These are phyloP conservation scores for Batkoa obscura DNA, from an alignment of 371 early-diverging fungal species.

Conservation along the genomic window DNA sequence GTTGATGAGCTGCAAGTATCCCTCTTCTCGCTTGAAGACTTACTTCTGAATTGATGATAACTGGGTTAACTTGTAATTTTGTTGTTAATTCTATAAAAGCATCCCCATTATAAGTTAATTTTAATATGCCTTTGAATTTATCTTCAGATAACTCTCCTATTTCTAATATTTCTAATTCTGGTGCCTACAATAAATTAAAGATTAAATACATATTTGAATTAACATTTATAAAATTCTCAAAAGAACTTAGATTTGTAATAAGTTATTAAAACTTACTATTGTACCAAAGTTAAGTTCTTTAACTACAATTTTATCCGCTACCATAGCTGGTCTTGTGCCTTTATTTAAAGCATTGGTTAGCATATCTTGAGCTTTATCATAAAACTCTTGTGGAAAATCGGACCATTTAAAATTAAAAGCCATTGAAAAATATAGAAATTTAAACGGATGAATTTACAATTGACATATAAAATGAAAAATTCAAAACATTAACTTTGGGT, in stretches of 20 bases:
- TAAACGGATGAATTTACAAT: too few species aligned
- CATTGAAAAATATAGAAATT: too few species aligned
- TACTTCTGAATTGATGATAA: slow-evolving; percentile 35
- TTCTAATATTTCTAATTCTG: slow-evolving; percentile 93
- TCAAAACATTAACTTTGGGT: too few species aligned
- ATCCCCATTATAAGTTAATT: slow-evolving; percentile 80
- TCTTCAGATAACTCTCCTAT: slow-evolving; percentile 84
- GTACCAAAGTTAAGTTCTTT: slow-evolving; percentile 89
- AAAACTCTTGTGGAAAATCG: slow-evolving; percentile 63
- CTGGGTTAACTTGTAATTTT: slow-evolving; percentile 82
- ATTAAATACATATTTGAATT: too few species aligned
- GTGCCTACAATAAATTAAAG: slow-evolving; percentile 42
- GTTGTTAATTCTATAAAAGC: slow-evolving; percentile 82
- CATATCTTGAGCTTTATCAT: slow-evolving; percentile 61
- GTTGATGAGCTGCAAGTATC: slow-evolving; percentile 72
- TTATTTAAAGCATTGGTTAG: slow-evolving; percentile 82
- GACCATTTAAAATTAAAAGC: slow-evolving; percentile 94
- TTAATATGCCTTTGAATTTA: slow-evolving; percentile 88
- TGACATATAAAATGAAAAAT: too few species aligned
- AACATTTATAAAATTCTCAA: too few species aligned
- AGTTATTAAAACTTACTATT: slow-evolving; percentile 38
- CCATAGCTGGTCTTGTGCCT: slow-evolving; percentile 71
- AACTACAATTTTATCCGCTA: slow-evolving; percentile 75
- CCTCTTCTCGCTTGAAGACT: slow-evolving; percentile 40
- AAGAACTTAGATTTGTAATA: too few species aligned